Evolutionary conservation across 2,329 filamentous ascomycete species (phyloP).

Genomic region (Amphichorda felina): DNA sequence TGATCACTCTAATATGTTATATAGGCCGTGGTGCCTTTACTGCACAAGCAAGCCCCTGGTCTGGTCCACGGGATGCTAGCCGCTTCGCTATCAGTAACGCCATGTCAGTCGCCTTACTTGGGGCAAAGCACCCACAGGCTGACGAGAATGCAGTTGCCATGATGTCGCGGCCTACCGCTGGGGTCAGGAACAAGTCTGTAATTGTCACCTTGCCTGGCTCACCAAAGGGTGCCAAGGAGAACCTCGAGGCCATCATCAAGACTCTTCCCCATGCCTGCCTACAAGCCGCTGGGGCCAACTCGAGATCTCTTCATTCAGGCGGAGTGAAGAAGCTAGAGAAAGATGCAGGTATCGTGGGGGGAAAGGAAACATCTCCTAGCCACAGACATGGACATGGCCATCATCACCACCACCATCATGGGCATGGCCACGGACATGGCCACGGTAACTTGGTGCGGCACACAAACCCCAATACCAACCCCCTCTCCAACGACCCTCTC

Average conservation of each 20-base stretch:
- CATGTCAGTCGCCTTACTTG: conserved; percentile 51
- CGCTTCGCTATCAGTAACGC: conserved; percentile 72
- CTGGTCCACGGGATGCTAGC: conserved; percentile 93
- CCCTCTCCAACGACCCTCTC: conserved; percentile 47
- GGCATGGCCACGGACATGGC: conserved; percentile 44
- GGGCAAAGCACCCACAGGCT: neutral
- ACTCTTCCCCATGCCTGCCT: conserved; percentile 91
- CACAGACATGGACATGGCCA: conserved; percentile 41
- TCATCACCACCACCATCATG: conserved; percentile 41
- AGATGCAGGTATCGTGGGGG: conserved; percentile 54
- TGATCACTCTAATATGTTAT: neutral
- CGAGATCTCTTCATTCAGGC: conserved; percentile 65
- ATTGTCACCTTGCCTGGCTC: conserved; percentile 88
- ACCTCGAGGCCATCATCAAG: conserved; percentile 77
- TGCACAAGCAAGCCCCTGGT: conserved; percentile 79
- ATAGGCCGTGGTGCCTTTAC: conserved; percentile 64
- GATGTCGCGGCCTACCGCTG: conserved; percentile 91
- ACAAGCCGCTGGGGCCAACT: conserved; percentile 76
- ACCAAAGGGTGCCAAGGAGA: conserved; percentile 90
- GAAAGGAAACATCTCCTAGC: conserved; percentile 41
- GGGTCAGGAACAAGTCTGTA: conserved; percentile 68
- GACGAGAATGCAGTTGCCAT: conserved; percentile 59
- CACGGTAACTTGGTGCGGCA: conserved; percentile 62
- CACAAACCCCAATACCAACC: conserved; percentile 48
- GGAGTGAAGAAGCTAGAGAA: conserved; percentile 75